A percentile compares a stretch with the other conserved stretches of the same genome.
These are phyloP conservation scores for Silene coronaria DNA, from an alignment of 179 eudicot genomes.

Conservation along the genomic window DNA sequence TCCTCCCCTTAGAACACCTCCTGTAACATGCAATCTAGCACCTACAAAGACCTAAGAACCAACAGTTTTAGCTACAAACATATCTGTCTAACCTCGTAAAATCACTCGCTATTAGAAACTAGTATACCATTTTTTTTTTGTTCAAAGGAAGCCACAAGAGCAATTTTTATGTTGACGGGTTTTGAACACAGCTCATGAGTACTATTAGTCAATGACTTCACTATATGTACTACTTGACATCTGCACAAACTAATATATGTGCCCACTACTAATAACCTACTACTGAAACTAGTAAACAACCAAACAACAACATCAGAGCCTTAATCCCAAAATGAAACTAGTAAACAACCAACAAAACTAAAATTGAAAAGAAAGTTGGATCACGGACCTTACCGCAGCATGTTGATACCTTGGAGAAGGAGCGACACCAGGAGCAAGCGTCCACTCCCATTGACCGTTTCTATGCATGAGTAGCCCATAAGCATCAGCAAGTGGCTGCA, in stretches of 20 bases:
- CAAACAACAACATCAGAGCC: too few species aligned
- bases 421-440: slow-evolving; percentile 98
- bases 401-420: slow-evolving; percentile 97
- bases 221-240: too few species aligned
- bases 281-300: background rate
- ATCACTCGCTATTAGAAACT: background rate
- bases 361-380: background rate
- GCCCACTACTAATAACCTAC: slow-evolving; percentile 1
- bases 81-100: background rate
- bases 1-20: slow-evolving; percentile 92
- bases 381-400: slow-evolving; percentile 72
- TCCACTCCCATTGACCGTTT: slow-evolving; percentile 99
- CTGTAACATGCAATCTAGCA: slow-evolving; percentile 91
- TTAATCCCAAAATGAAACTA: too few species aligned
- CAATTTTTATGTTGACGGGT: background rate
- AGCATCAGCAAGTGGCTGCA: slow-evolving; percentile 93
- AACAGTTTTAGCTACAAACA: slow-evolving; percentile 24
- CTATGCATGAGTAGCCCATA: slow-evolving; percentile 97
- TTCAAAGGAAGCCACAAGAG: background rate
- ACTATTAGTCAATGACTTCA: background rate
- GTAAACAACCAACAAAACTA: background rate
- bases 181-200: too few species aligned
- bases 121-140: too few species aligned
- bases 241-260: background rate
- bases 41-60: slow-evolving; percentile 83